Conservation (phyloP, 805 yeast species). For the Schizosaccharomyces osmophilus region DNA sequence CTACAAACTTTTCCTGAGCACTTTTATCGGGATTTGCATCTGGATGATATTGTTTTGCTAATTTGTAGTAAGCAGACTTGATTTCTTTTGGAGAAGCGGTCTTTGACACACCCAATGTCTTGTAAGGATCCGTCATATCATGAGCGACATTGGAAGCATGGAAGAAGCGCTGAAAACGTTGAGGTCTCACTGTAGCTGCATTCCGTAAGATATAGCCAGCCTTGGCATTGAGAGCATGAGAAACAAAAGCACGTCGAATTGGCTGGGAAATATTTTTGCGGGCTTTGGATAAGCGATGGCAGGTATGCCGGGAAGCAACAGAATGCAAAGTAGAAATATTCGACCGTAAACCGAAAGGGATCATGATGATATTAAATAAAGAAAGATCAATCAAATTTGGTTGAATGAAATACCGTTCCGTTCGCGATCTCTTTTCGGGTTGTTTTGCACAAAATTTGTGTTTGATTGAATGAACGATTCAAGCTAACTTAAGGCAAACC, state of each 20-base stretch:
- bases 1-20: conserved; percentile 75
- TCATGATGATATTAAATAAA: not conserved
- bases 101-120: conserved; percentile 51
- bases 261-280: too few species aligned
- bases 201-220: too few species aligned
- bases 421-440: too few species aligned
- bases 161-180: not conserved
- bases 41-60: conserved; percentile 88
- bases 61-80: conserved; percentile 77
- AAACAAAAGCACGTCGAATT: too few species aligned
- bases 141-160: not conserved
- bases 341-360: not conserved
- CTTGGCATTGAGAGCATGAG: too few species aligned
- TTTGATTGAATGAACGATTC: too few species aligned
- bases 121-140: conserved; percentile 49
- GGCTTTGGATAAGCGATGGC: not conserved
- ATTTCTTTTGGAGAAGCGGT: conserved; percentile 58
- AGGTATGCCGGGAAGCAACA: not conserved
- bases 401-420: too few species aligned
- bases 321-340: not conserved
- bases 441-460: too few species aligned
- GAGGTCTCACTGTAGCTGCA: too few species aligned
- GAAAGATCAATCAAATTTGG: not conserved
- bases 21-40: conserved; percentile 81
- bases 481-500: too few species aligned